Evolutionary conservation across 2,329 filamentous ascomycete genomes (phyloP), one percentile per base, ranked within the genome.

Genomic region (Fusarium odoratissimum): DNA sequence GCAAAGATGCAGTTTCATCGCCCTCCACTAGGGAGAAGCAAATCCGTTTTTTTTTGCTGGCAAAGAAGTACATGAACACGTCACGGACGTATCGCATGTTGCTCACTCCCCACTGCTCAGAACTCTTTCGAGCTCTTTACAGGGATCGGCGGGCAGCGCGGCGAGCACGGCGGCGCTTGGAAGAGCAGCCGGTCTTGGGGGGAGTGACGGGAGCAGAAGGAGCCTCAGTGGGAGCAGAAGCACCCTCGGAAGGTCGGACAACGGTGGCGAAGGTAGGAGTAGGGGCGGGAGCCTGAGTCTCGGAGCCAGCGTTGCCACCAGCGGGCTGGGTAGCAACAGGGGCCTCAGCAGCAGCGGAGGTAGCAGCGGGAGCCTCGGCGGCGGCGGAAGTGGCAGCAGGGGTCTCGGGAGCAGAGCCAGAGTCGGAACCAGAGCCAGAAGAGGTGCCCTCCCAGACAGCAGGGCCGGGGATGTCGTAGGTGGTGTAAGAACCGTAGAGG

Each of bases 401-500:
- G 5, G 65, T 40, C 41, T 52, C 64, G 19, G 64, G 51, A 8
- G 57, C 54, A 19, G 68, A 58, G n/a, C 60, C 51, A 30, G 66
- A 66, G 21, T 44, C 61, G 6, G 65, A 70, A 25, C 73, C 48
- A 19, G 73, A 69, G 25, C 74, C 67, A 33, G 73, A 49, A 19
- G 70, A 76, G 12, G 54, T 57, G 5, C 64, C 65, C 55, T 67
- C 52, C 78, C 79, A 82, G 73, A 83, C 75, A 23, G 72, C 73
- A 28, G 80, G 81, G 54, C 82, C 81, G 64, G 82, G 80, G 59
- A 82, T 81, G 30, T 67, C 21, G 77, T 83, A 82, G 73, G 52
- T 75, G 46, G 72, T 69, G 72, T 63, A 61, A 42, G 59, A 58
- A 56, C 56, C 67, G 85, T 91, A 91, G 80, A 91, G 85, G 84